A percentile compares a stretch with the other conserved stretches of the same genome.
phyloP scores from a whole-genome alignment of 83 land plant genomes.

The Picea abies region DNA sequence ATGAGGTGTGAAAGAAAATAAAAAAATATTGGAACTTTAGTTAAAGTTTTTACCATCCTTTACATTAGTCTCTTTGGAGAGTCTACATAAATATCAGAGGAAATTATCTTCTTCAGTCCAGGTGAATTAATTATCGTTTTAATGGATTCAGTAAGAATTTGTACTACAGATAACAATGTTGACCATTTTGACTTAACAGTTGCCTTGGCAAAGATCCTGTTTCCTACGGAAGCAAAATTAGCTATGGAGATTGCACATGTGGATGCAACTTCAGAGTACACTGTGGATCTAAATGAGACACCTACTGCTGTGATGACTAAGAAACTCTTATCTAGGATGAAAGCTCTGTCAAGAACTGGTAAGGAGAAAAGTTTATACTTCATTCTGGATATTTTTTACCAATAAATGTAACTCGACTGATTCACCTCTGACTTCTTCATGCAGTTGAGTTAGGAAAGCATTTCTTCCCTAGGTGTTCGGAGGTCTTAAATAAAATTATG shows the following conservation, averaged over 20 bases:
- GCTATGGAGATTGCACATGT: constrained; percentile 72
- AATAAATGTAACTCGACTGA: neutral
- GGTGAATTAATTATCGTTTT: no score
- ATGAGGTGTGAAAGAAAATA: no score
- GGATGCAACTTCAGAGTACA: constrained; percentile 31
- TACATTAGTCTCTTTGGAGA: no score
- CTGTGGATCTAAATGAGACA: constrained; percentile 64
- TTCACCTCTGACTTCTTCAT: neutral
- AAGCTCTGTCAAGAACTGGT: constrained; percentile 56
- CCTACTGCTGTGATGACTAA: constrained; percentile 30
- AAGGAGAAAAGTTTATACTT: neutral
- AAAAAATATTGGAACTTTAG: no score
- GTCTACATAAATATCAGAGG: no score
- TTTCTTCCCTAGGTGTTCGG: constrained; percentile 76
- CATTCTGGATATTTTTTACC: neutral
- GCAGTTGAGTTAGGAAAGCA: constrained; percentile 74
- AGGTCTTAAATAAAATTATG: constrained; percentile 66
- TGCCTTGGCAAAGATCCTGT: constrained; percentile 55
- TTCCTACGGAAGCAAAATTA: constrained; percentile 59
- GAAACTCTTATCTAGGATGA: constrained; percentile 37
- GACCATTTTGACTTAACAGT: constrained; percentile 32
- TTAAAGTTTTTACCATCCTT: no score
- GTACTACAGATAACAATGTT: no score
- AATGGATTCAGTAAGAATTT: no score
- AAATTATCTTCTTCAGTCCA: no score